These are phyloP conservation scores for Termitomyces sp. DNA, from an alignment of 768 basidiomycete species.

Conservation along the genomic window DNA sequence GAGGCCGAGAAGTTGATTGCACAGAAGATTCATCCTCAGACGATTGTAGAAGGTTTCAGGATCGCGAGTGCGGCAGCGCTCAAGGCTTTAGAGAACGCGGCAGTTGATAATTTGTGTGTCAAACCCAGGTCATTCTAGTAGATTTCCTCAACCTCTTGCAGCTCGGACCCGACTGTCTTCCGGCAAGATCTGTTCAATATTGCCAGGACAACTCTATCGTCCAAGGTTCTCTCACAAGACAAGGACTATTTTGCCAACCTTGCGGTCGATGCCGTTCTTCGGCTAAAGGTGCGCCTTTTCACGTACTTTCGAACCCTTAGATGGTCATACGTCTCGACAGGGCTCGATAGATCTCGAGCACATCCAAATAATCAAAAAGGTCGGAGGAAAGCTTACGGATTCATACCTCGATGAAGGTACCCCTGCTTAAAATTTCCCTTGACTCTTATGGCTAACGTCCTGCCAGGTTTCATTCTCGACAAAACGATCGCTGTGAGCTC, in stretches of 20 bases:
- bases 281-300: constrained; percentile 59
- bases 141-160: constrained; percentile 20
- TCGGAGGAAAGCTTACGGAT: constrained; percentile 97
- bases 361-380: constrained; percentile 99
- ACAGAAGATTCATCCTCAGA: constrained; percentile 95
- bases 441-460: background rate
- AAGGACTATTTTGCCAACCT: constrained; percentile 98
- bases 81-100: constrained; percentile 75
- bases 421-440: constrained; percentile 6
- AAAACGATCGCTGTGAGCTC: constrained; percentile 93
- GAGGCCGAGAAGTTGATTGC: constrained; percentile 95
- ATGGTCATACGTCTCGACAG: constrained; percentile 31
- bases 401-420: constrained; percentile 95
- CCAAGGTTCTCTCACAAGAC: constrained; percentile 94
- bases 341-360: constrained; percentile 96
- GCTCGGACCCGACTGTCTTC: constrained; percentile 70
- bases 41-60: constrained; percentile 94
- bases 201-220: constrained; percentile 90
- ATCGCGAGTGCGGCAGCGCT: constrained; percentile 86
- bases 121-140: background rate
- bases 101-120: constrained; percentile 78
- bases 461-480: constrained; percentile 90
- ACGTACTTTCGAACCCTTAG: background rate
- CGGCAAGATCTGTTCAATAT: constrained; percentile 93
- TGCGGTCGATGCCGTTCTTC: constrained; percentile 92